phyloP scores from a whole-genome alignment of 2,329 filamentous ascomycete species.

The Trichoderma simmonsii region DNA sequence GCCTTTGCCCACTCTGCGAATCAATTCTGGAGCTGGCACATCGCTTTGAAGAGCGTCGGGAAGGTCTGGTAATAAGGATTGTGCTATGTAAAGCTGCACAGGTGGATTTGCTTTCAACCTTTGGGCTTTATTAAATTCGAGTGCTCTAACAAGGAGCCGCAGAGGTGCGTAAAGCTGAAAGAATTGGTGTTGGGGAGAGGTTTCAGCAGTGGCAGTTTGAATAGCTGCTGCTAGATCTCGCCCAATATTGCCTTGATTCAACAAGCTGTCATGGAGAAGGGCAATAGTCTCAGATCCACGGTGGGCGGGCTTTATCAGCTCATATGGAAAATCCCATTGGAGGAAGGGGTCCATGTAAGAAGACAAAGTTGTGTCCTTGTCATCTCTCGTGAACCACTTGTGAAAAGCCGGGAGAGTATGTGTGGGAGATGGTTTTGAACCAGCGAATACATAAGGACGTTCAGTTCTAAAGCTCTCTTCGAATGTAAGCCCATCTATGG shows the following conservation, averaged over 20 bases:
- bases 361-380: conserved; percentile 21
- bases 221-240: conserved; percentile 33
- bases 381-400: conserved; percentile 55
- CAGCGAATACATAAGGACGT: conserved; percentile 49
- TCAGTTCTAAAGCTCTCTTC: conserved; percentile 51
- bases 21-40: conserved; percentile 63
- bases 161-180: conserved; percentile 60
- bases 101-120: conserved; percentile 23
- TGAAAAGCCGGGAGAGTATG: conserved; percentile 47
- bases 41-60: conserved; percentile 61
- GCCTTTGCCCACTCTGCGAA: conserved; percentile 63
- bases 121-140: conserved; percentile 44
- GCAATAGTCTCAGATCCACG: conserved; percentile 22
- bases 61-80: conserved; percentile 68
- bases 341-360: conserved; percentile 32
- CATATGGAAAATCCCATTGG: conserved; percentile 38
- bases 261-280: conserved; percentile 30
- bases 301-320: conserved; percentile 31
- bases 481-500: conserved; percentile 44
- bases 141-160: conserved; percentile 58
- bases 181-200: conserved; percentile 39
- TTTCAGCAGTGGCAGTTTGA: conserved; percentile 27
- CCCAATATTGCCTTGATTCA: conserved; percentile 27
- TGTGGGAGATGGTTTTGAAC: conserved; percentile 37
- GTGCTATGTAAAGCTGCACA: conserved; percentile 75